These are phyloP conservation scores for Aleurites moluccanus DNA, from an alignment of 441 rosid species.

Conservation along the genomic window DNA sequence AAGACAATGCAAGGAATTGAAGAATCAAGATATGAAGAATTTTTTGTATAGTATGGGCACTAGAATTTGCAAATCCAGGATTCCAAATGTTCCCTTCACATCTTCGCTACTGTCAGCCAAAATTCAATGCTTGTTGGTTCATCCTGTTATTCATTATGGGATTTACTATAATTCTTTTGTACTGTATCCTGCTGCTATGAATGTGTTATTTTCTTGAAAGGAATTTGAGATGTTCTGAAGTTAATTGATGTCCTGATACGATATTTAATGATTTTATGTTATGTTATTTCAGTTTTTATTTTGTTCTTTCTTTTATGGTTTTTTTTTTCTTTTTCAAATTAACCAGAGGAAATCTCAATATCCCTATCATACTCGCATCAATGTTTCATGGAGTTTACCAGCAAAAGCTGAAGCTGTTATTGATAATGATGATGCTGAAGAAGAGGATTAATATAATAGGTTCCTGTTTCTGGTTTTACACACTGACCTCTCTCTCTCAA, in stretches of 20 bases:
- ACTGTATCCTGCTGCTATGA: no score
- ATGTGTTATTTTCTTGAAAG: no score
- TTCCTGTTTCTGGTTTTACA: conserved; percentile 38
- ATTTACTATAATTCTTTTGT: no score
- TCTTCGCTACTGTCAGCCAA: background rate
- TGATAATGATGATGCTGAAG: conserved; percentile 26
- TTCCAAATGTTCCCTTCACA: background rate
- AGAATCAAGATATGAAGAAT: background rate
- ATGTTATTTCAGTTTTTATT: no score
- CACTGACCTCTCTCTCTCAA: conserved; percentile 60
- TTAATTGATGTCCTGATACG: no score
- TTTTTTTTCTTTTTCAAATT: no score
- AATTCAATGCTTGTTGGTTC: background rate
- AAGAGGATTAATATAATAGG: conserved; percentile 23
- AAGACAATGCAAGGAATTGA: background rate
- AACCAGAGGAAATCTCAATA: no score
- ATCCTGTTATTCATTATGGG: background rate
- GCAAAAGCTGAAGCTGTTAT: conserved; percentile 12
- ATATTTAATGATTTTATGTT: no score
- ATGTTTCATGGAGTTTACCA: no score
- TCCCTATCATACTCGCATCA: no score
- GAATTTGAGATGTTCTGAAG: no score
- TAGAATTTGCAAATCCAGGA: background rate
- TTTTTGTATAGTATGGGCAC: background rate
- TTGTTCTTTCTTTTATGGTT: no score